Base-by-base conservation (phyloP, 2,329 filamentous ascomycete species). In the Hymenoscyphus fraxineus region DNA sequence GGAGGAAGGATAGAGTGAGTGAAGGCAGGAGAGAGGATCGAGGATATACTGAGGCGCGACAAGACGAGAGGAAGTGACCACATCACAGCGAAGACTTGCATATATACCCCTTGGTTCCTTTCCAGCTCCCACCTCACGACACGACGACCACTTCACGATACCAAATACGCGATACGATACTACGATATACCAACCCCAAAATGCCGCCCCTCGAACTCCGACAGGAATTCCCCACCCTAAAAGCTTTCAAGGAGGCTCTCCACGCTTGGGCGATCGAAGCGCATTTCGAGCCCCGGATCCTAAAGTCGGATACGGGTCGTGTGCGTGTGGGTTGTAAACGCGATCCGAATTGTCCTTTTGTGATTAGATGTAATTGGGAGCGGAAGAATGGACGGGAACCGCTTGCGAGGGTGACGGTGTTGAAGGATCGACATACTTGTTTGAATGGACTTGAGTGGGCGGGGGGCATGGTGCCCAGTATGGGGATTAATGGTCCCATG, bases 201-300 rank as follows among this genome's bases (percentile, higher is more conserved):
- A 75, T 75, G 73, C 73, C 73, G 38, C 70, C 73, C 1, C 67
- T 75, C n/a, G 70, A 74, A 10, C 66, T 74, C 38, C 70, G 72
- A 27, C 70, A 75, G 47, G 72, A 74, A 69, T 75, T 75, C 65
- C 73, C 73, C 3, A 71, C 73, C 10, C 66, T 75, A 0, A 73
- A 73, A 65, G 72, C 72, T 16, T 75, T 75, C 67, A 75, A 75
- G 61, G 73, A 75, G 62, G 73, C 73, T 4, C 69, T 75, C 0
- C 73, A 75, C 63, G 69, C 71, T 19, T 75, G 73, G 73, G 73
- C 73, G 38, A 75, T 75, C 66, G 73, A 75, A 65, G 71, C 72
- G 27, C 73, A 75, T 66, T 75, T 75, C 67, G 73, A 75, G 61
- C 73, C 73, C 19, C 69, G 73, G 40, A 75, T 75, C 62, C 64